Evolutionary conservation across 1,284 basidiomycete species (phyloP), one percentile per base, ranked within the genome.

Genomic region (Tremellales sp.): DNA sequence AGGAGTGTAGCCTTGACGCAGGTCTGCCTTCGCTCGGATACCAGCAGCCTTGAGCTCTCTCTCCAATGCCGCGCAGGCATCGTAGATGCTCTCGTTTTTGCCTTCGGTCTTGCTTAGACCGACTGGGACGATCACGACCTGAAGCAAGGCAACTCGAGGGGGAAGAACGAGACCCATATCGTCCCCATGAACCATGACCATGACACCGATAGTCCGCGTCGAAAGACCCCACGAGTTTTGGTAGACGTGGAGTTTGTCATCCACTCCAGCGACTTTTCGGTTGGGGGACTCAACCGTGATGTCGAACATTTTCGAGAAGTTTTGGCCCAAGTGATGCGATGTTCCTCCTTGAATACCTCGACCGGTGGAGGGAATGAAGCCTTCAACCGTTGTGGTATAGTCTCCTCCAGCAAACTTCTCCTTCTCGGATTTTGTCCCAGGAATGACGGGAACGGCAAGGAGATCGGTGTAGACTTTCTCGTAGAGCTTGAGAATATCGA

Each of bases 111-210:
- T 79, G n/a, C 76, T 80, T 40, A 85, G 82, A 45, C 94, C 94
- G 58, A 89, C 92, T 12, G 95, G 95, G 37, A 99, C 85, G 57
- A 99, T 77, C 40, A 95, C 80, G 42, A 84, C 92, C 75, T 99
- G 94, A 21, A 94, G 74, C 56, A 81, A 82, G n/a, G 94, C 90
- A 19, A 98, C 94, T 22, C 90, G 80, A 45, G 94, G 94, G 26
- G 94, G 95, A 54, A 97, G 82, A 12, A 98, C 93, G 54, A 99
- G 75, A 37, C 94, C 94, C 68, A 97, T 89, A 72, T 99, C 90
- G 73, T 99, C 95, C 43, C 94, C 94, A 70, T 99, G 95, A 9
- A 91, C 84, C 94, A 99, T 99, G 65, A 97, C 93, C 92, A 97
- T 97, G 51, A 97, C 90, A 70, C 94, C 94, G 61, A 99, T 92